These are phyloP conservation scores for Penstemon davidsonii DNA, from an alignment of 257 asterid genomes.

Conservation along the genomic window DNA sequence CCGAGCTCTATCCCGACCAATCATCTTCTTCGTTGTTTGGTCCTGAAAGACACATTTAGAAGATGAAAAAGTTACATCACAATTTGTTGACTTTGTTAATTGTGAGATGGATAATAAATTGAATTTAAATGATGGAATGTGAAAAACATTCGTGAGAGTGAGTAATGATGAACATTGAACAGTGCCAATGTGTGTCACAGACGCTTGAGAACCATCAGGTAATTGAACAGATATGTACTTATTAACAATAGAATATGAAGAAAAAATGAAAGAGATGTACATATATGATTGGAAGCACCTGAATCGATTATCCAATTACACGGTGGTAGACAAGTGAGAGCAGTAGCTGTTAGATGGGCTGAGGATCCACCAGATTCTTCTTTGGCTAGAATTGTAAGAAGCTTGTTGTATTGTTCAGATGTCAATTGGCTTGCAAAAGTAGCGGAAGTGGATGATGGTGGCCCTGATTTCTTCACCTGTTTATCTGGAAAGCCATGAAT, in stretches of 20 bases:
- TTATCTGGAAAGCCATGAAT: not conserved
- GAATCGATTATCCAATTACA: not conserved
- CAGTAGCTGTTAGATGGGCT: not conserved
- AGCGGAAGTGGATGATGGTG: not conserved
- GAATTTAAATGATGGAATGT: not conserved
- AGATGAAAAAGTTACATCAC: not conserved
- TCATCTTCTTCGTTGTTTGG: not conserved
- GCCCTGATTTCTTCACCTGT: not conserved
- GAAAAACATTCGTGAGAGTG: not conserved
- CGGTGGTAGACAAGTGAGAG: not conserved
- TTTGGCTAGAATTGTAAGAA: not conserved
- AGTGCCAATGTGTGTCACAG: not conserved
- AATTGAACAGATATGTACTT: not conserved
- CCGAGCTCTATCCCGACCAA: slow-evolving; percentile 5
- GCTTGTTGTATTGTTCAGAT: not conserved
- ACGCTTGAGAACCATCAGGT: slow-evolving; percentile 12
- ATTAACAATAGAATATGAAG: not conserved
- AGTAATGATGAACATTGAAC: not conserved
- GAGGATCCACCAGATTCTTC: not conserved
- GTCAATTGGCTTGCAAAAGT: not conserved
- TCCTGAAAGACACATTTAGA: slow-evolving; percentile 2
- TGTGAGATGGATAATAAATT: not conserved
- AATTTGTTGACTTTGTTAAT: not conserved
- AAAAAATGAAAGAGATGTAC: not conserved
- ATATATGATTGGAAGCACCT: no score